Percentiles rank a stretch among this genome's conserved stretches.
Conservation (phyloP, 768 basidiomycete species). For the Calocybe indica region DNA sequence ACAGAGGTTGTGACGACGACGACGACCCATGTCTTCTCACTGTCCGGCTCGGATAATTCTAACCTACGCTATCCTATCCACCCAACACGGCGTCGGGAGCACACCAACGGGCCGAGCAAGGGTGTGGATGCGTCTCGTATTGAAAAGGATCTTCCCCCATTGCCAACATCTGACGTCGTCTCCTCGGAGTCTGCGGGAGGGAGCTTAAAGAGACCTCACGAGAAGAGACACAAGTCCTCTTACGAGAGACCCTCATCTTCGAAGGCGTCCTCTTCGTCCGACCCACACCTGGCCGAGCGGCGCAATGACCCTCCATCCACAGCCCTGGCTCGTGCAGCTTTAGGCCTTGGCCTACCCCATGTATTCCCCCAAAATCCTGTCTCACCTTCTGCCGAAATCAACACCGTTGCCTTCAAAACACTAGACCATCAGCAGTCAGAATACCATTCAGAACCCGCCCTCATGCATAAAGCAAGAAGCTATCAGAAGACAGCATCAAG, state of each 20-base stretch:
- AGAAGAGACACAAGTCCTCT: neutral
- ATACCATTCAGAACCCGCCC: constrained; percentile 9
- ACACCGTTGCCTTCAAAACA: constrained; percentile 38
- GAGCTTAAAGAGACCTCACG: too few relatives aligned
- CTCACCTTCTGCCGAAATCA: constrained; percentile 39
- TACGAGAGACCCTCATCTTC: neutral
- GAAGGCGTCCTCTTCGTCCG: neutral
- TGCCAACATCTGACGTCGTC: constrained; percentile 24
- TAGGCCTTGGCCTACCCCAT: constrained; percentile 56
- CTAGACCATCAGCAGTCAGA: constrained; percentile 13
- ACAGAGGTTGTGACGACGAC: constrained; percentile 41
- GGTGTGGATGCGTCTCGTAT: constrained; percentile 18
- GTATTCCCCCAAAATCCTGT: constrained; percentile 36
- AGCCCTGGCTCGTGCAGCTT: constrained; percentile 48
- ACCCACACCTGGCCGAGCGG: neutral
- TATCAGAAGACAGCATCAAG: constrained; percentile 33
- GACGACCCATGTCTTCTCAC: constrained; percentile 59
- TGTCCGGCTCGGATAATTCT: too few relatives aligned
- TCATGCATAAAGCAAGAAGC: constrained; percentile 49
- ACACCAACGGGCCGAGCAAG: constrained; percentile 14
- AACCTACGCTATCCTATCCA: too few relatives aligned
- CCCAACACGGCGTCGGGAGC: too few relatives aligned
- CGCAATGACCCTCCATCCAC: constrained; percentile 21
- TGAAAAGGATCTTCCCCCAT: constrained; percentile 50
- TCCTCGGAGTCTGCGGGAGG: too few relatives aligned